Conservation (phyloP, 2,329 filamentous ascomycete species). For the Coniochaeta sp. region DNA sequence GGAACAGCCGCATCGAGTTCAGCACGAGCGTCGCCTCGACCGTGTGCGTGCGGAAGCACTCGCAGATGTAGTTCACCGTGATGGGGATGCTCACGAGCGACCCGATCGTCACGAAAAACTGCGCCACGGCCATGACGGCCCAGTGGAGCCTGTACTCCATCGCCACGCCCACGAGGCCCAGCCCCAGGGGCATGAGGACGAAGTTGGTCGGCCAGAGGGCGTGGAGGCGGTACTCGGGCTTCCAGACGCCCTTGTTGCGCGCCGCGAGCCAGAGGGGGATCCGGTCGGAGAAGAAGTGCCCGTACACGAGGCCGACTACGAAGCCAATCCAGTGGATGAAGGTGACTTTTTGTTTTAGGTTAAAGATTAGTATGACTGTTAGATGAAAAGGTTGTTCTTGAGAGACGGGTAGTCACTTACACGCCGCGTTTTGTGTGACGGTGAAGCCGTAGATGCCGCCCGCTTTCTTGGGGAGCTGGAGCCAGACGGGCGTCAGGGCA, state of each 20-base stretch:
- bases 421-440: constrained; percentile 28
- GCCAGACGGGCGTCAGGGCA: constrained; percentile 26
- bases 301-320: constrained; percentile 25
- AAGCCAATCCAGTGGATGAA: constrained; percentile 34
- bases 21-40: constrained; percentile 26
- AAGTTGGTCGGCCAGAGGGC: constrained; percentile 20
- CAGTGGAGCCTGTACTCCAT: constrained; percentile 33
- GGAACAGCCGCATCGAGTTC: constrained; percentile 25
- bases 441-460: constrained; percentile 35
- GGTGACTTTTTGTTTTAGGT: constrained; percentile 10
- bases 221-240: constrained; percentile 30
- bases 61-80: constrained; percentile 22
- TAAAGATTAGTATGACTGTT: not conserved
- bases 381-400: not conserved
- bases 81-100: constrained; percentile 23
- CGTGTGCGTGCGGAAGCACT: constrained; percentile 26
- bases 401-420: constrained; percentile 1
- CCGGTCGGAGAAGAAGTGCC: constrained; percentile 28
- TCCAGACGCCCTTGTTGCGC: constrained; percentile 24
- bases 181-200: constrained; percentile 22
- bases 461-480: constrained; percentile 25
- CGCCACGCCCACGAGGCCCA: constrained; percentile 28
- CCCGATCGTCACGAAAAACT: constrained; percentile 31
- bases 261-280: constrained; percentile 26
- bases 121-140: constrained; percentile 28